Evolutionary conservation across 2,329 filamentous ascomycete genomes (phyloP), one percentile per base, ranked within the genome.

Genomic region (Trichoderma harzianum): DNA sequence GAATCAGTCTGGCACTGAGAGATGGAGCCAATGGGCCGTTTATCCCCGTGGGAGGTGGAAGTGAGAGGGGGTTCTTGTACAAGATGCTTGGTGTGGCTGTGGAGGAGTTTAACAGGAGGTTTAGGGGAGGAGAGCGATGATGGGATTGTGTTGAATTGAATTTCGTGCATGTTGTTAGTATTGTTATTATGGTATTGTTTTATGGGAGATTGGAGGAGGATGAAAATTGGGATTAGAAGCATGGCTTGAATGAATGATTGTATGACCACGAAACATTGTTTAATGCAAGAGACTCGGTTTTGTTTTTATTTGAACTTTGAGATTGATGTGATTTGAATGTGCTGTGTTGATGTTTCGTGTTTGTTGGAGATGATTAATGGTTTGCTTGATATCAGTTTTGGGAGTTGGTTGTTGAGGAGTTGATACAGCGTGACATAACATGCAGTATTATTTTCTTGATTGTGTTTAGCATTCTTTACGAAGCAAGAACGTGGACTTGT

Each of bases 11-110:
- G 74, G 91, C 93, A 61, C 84, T 98, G 75, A 92, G 97, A 76
- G 95, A 95, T 12, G 95, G 95, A 4, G 93, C 92, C 3, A 97
- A 97, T 79, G 96, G 96, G 0, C 96, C 96, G 3, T 99, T 98
- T 78, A 91, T 99, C 7, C 96, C 96, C 0, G 92, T 98, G 7
- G 91, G 90, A n/a, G 94, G 97, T 77, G 95, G 98, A 81, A 93
- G 91, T 69, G 86, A 88, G 34, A 82, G 90, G 55, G 84, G 86
- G 1, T 92, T 90, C 77, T 77, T 92, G 74, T 92, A 92, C 80
- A 84, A 84, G 76, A 91, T 90, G 86, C 85, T 92, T 72, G 89
- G 87, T 0, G 83, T 92, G 2, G 90, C 89, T 2, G 90, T 91
- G 58, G 88, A 90, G 77, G 89, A 91, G 82, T 92, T 90, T 72